Evolutionary conservation across 1,284 basidiomycete species (phyloP), one percentile per base, ranked within the genome.

Genomic region (Papiliotrema fonsecae): DNA sequence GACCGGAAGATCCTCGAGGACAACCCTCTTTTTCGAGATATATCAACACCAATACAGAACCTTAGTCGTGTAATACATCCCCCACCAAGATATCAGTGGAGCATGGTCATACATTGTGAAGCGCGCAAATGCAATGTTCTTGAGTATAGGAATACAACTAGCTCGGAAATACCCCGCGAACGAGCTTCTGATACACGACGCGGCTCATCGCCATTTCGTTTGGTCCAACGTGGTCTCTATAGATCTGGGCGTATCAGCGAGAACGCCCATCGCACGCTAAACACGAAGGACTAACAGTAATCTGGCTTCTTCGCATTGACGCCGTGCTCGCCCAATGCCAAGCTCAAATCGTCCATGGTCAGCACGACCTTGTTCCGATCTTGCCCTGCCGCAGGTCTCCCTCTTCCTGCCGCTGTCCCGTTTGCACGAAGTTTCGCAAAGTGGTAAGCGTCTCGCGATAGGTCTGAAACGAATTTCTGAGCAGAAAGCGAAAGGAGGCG

Each of bases 391-490:
- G 59, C 45, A 3, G 68, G 71, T 41, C 74, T 62, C 4, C 70
- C 70, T 47, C 75, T 56, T 3, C 77, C 75, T 6, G 58, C 64
- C 3, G 75, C 19, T 61, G 76, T 42, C 66, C 78, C 53, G 74
- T 78, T 47, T 70, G 90, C 47, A 64, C 96, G 83, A 62, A 98
- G 89, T 24, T 94, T 86, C 3, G 96, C 94, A 71, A 97, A 96
- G 67, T 97, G 92, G 73, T 91, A 98, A 14, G 96, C 92, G 71
- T 99, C 96, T 9, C 88, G 83, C 2, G 94, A 88, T 55, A 99
- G 94, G 70, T 98, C 96, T 11, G 91, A 88, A 36, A 98, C 86
- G 69, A 99, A 98, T 69, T 98, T 98, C 70, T 99, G 96, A 0
- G 94, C 91, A 1, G 96, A 93, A 26, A 98, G 81, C 0, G 93